Evolutionary conservation across 148 eudicot genomes (phyloP).

Genomic region (Selenicereus undatus): DNA sequence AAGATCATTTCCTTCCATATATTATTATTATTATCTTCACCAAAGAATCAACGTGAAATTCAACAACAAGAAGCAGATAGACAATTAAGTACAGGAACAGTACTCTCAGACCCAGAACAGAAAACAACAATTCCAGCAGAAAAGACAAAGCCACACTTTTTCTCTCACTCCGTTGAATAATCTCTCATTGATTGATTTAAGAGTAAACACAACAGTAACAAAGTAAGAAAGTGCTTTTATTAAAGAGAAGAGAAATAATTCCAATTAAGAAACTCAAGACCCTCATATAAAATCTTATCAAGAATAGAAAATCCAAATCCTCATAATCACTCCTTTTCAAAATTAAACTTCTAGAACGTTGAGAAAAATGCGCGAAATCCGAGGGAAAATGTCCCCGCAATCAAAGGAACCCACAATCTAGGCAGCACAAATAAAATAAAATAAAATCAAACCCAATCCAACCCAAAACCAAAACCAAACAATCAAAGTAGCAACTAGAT

Average conservation of each 20-base stretch:
- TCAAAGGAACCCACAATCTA: conserved; percentile 1
- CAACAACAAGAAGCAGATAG: conserved; percentile 10
- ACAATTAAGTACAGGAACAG: conserved; percentile 13
- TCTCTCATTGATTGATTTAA: conserved; percentile 1
- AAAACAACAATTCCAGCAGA: conserved; percentile 15
- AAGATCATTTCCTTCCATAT: not conserved
- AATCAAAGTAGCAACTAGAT: not conserved
- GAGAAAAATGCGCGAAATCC: conserved; percentile 51
- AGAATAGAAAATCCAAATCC: conserved; percentile 20
- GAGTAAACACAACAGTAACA: conserved; percentile 12
- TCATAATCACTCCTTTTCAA: no score
- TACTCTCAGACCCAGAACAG: not conserved
- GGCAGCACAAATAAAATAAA: not conserved
- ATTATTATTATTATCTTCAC: not conserved
- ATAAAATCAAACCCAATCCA: not conserved
- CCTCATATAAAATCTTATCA: conserved; percentile 5
- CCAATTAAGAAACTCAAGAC: conserved; percentile 10
- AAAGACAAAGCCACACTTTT: conserved; percentile 46
- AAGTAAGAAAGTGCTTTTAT: conserved; percentile 16
- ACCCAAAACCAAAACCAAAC: not conserved
- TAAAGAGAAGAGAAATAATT: conserved; percentile 6
- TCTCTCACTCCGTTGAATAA: not conserved
- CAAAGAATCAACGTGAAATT: not conserved
- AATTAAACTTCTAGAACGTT: conserved; percentile 23
- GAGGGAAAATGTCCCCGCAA: conserved; percentile 20